phyloP scores from a whole-genome alignment of 2,329 filamentous ascomycete genomes.

The Triangularia verruculosa region DNA sequence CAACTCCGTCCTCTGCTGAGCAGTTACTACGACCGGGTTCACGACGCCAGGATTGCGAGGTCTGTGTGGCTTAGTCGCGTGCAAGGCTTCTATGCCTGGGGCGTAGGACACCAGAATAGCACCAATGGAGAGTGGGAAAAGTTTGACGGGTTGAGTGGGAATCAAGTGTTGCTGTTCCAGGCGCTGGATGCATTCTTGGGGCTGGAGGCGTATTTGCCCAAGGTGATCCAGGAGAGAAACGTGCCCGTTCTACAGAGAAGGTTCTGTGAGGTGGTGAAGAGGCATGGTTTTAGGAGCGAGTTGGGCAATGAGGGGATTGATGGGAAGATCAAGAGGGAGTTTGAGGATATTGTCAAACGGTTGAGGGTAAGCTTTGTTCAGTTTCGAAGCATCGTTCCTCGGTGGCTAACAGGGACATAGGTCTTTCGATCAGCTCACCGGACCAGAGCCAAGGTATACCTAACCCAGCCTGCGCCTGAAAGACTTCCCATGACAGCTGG shows the following conservation, averaged over 20 bases:
- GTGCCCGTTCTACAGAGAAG: slow-evolving; percentile 30
- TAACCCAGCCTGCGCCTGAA: slow-evolving; percentile 34
- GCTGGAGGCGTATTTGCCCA: slow-evolving; percentile 31
- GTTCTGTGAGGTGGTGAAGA: slow-evolving; percentile 26
- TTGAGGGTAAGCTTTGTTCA: slow-evolving; percentile 28
- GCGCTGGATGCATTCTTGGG: slow-evolving; percentile 37
- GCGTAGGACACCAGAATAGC: slow-evolving; percentile 25
- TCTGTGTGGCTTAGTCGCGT: slow-evolving; percentile 34
- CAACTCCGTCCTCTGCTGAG: slow-evolving; percentile 28
- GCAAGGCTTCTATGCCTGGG: slow-evolving; percentile 39
- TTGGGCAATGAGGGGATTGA: slow-evolving; percentile 20
- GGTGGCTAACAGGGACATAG: slow-evolving; percentile 14
- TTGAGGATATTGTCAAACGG: slow-evolving; percentile 33
- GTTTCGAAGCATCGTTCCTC: not conserved
- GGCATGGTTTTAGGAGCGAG: slow-evolving; percentile 25
- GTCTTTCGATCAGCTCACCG: slow-evolving; percentile 34
- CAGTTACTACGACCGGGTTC: slow-evolving; percentile 31
- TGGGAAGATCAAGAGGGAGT: slow-evolving; percentile 24
- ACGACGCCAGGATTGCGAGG: slow-evolving; percentile 29
- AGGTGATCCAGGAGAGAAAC: slow-evolving; percentile 24
- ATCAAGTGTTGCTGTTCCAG: slow-evolving; percentile 36
- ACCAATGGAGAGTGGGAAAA: slow-evolving; percentile 27
- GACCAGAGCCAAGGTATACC: slow-evolving; percentile 30
- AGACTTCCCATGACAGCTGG: slow-evolving; percentile 37
- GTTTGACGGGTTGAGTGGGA: slow-evolving; percentile 37